phyloP scores from a whole-genome alignment of 495 filamentous ascomycete genomes.

The Aspergillus sclerotioniger region DNA sequence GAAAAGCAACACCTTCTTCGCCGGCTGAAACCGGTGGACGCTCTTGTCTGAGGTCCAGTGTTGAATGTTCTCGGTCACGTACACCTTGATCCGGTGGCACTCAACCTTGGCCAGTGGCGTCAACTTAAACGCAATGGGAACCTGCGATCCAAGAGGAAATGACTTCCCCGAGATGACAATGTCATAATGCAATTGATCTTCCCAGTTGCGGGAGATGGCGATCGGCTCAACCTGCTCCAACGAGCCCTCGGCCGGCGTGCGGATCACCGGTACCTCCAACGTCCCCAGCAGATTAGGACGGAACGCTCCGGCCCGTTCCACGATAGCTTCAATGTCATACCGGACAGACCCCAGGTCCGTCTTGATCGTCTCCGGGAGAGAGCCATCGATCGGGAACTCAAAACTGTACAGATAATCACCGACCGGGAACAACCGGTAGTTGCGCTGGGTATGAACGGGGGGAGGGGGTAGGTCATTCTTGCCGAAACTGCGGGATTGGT shows the following conservation, averaged over 20 bases:
- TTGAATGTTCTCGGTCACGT: constrained; percentile 89
- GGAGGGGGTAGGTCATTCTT: constrained; percentile 68
- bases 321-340: constrained; percentile 83
- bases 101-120: constrained; percentile 96
- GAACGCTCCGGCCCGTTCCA: constrained; percentile 91
- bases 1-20: constrained; percentile 80
- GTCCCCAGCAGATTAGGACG: constrained; percentile 82
- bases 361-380: constrained; percentile 86
- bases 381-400: constrained; percentile 90
- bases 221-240: constrained; percentile 94
- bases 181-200: constrained; percentile 97
- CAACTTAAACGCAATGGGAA: constrained; percentile 96
- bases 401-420: constrained; percentile 95
- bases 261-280: constrained; percentile 82
- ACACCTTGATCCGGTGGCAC: constrained; percentile 94
- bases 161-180: constrained; percentile 99
- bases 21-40: constrained; percentile 81
- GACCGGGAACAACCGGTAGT: constrained; percentile 84
- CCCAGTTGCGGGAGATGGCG: constrained; percentile 94
- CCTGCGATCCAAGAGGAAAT: constrained; percentile 86
- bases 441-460: constrained; percentile 71
- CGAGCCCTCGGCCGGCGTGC: constrained; percentile 86
- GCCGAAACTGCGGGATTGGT: constrained; percentile 79
- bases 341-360: constrained; percentile 84
- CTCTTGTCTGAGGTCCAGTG: constrained; percentile 88